A percentile compares a stretch with the other conserved stretches of the same genome.
These are phyloP conservation scores for Phaeosphaeria sp. DNA, from an alignment of 2,329 filamentous ascomycete species.

Conservation along the genomic window DNA sequence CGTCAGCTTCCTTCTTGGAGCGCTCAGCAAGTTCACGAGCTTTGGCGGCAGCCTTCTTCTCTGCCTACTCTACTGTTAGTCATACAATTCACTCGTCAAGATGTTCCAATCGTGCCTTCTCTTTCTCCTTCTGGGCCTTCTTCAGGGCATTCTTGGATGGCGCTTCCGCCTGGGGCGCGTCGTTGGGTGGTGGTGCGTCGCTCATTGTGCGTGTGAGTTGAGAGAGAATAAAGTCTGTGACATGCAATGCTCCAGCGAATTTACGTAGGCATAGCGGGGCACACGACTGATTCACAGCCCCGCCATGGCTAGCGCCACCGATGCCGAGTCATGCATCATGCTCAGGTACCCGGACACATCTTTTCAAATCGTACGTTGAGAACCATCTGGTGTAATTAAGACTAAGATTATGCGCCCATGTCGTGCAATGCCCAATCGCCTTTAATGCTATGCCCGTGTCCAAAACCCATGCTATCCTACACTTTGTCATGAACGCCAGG, in stretches of 20 bases:
- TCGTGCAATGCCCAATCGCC: neutral
- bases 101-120: conserved; percentile 37
- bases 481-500: neutral
- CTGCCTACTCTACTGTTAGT: conserved; percentile 37
- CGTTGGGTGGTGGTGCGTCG: conserved; percentile 35
- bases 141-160: conserved; percentile 52
- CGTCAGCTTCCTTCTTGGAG: conserved; percentile 66
- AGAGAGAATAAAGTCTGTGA: conserved; percentile 1
- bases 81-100: neutral
- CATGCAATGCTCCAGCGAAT: neutral
- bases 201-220: conserved; percentile 31
- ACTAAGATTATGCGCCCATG: neutral
- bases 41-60: conserved; percentile 50
- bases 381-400: neutral
- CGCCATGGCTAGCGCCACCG: neutral
- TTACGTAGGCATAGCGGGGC: conserved; percentile 3
- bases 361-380: neutral
- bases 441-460: conserved; percentile 1
- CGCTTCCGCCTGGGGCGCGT: conserved; percentile 26
- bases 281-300: conserved; percentile 2
- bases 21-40: conserved; percentile 59
- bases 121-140: conserved; percentile 51
- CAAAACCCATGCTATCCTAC: conserved; percentile 1
- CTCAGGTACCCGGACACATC: neutral
- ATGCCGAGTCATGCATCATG: neutral